Evolutionary conservation across 2,329 filamentous ascomycete genomes (phyloP).

Genomic region (Coleophoma eucalyptorum): DNA sequence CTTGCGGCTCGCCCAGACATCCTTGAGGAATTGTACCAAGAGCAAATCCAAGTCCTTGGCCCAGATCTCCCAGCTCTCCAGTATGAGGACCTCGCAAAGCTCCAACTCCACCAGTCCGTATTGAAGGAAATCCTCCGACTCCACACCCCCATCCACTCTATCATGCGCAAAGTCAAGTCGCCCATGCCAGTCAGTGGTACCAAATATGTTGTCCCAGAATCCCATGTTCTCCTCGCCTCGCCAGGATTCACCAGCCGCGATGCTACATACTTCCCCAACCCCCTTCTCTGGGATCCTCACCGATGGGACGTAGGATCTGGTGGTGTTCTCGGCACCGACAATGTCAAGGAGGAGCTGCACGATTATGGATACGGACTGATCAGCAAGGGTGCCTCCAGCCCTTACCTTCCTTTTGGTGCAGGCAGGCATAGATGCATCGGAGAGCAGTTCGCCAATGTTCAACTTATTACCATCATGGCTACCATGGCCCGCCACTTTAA

Average conservation of each 20-base stretch:
- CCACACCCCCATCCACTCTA: slow-evolving; percentile 91
- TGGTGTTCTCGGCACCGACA: slow-evolving; percentile 44
- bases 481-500: slow-evolving; percentile 76
- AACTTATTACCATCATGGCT: slow-evolving; percentile 81
- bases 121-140: slow-evolving; percentile 90
- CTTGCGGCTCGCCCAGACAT: slow-evolving; percentile 75
- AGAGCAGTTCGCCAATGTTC: slow-evolving; percentile 92
- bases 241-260: slow-evolving; percentile 77
- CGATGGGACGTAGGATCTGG: slow-evolving; percentile 73
- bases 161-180: slow-evolving; percentile 86
- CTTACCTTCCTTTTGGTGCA: slow-evolving; percentile 91
- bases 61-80: slow-evolving; percentile 69
- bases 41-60: slow-evolving; percentile 74
- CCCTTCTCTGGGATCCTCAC: slow-evolving; percentile 82
- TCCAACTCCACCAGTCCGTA: slow-evolving; percentile 79
- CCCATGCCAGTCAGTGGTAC: slow-evolving; percentile 83
- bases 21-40: slow-evolving; percentile 75
- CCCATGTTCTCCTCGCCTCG: slow-evolving; percentile 78
- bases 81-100: slow-evolving; percentile 73
- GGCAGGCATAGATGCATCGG: slow-evolving; percentile 93
- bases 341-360: slow-evolving; percentile 67
- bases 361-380: slow-evolving; percentile 94
- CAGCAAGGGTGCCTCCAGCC: slow-evolving; percentile 83
- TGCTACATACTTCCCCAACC: slow-evolving; percentile 74
- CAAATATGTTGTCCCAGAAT: slow-evolving; percentile 75